These are phyloP conservation scores for Pyricularia sp. DNA, from an alignment of 2,329 filamentous ascomycete species.

Conservation along the genomic window DNA sequence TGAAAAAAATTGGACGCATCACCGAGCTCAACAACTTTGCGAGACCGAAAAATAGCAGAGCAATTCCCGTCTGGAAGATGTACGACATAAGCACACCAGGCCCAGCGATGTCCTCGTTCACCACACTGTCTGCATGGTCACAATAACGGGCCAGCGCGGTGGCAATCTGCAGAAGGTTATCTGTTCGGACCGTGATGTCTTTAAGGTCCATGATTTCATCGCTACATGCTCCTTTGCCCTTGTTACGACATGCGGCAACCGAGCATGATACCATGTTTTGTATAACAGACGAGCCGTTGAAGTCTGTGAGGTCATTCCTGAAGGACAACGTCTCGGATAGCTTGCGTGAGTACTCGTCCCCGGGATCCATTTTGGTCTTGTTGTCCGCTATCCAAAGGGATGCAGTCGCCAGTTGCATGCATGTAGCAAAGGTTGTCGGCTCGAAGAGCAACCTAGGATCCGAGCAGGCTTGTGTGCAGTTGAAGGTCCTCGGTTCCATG, in stretches of 20 bases:
- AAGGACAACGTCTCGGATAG: not conserved
- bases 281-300: constrained; percentile 4
- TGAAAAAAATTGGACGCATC: constrained; percentile 3
- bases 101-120: constrained; percentile 10
- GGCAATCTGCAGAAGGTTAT: not conserved
- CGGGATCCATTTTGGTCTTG: not conserved
- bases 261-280: constrained; percentile 3
- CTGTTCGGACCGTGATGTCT: not conserved
- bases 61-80: constrained; percentile 9
- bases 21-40: constrained; percentile 6
- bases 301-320: not conserved
- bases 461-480: constrained; percentile 2
- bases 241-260: not conserved
- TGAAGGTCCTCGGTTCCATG: not conserved
- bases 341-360: not conserved
- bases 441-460: constrained; percentile 2
- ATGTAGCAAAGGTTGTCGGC: constrained; percentile 2
- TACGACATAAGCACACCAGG: constrained; percentile 12
- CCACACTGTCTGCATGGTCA: constrained; percentile 2
- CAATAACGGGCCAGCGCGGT: constrained; percentile 7
- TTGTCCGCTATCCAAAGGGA: not conserved
- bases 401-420: constrained; percentile 4
- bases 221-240: constrained; percentile 2
- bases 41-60: constrained; percentile 8
- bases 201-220: not conserved